phyloP scores from a whole-genome alignment of 192 early-diverging fungal genomes.

The Endogone sp. region DNA sequence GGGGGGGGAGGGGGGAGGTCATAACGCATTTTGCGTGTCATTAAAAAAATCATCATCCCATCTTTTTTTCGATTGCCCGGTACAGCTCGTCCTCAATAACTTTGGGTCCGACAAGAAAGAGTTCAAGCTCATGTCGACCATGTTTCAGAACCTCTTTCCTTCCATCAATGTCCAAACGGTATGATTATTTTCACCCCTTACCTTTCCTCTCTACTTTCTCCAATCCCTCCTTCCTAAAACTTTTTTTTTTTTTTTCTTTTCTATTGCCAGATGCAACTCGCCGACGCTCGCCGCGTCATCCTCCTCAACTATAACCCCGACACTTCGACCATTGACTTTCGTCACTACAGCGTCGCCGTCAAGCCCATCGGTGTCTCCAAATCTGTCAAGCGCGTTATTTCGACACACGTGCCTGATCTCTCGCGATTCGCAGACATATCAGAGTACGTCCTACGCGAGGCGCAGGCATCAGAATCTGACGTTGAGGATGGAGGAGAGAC shows the following conservation, averaged over 20 bases:
- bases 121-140: constrained; percentile 87
- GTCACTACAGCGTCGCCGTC: constrained; percentile 90
- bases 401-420: constrained; percentile 73
- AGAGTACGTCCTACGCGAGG: constrained; percentile 85
- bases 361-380: constrained; percentile 88
- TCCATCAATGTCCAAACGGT: constrained; percentile 90
- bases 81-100: constrained; percentile 79
- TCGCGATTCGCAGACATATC: constrained; percentile 82
- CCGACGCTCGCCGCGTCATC: constrained; percentile 87
- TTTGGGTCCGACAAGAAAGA: constrained; percentile 68
- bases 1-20: too few species aligned
- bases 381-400: constrained; percentile 82
- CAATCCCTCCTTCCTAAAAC: not conserved
- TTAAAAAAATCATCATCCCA: too few species aligned
- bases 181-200: constrained; percentile 23
- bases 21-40: too few species aligned
- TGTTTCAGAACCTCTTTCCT: constrained; percentile 98
- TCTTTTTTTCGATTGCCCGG: too few species aligned
- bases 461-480: constrained; percentile 84
- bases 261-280: constrained; percentile 71
- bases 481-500: constrained; percentile 87
- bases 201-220: not conserved
- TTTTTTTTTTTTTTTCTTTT: too few species aligned
- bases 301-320: constrained; percentile 87
- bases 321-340: constrained; percentile 81